Evolutionary conservation across 305 asterid species (phyloP).

Genomic region (Solanum hybrid): DNA sequence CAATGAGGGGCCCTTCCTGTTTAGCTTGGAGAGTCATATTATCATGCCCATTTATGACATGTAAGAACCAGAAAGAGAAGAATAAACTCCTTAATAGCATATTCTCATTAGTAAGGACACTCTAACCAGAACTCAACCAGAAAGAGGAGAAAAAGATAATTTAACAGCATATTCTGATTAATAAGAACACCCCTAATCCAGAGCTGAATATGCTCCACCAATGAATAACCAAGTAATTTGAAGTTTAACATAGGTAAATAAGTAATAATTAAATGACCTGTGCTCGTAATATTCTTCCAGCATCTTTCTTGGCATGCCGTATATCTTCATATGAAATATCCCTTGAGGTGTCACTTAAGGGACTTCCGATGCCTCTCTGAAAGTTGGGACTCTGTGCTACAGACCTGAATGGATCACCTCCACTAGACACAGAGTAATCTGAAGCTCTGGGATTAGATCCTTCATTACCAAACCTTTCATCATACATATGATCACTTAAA

Average conservation of each 20-base stretch:
- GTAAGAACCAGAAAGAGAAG: background rate
- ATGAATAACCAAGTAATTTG: background rate
- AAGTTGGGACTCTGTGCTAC: conserved; percentile 42
- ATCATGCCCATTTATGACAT: background rate
- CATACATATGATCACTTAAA: conserved; percentile 40
- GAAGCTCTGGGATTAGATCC: conserved; percentile 53
- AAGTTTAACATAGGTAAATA: background rate
- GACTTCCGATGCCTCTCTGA: conserved; percentile 53
- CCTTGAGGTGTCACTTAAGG: conserved; percentile 47
- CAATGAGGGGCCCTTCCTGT: background rate
- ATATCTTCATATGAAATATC: conserved; percentile 37
- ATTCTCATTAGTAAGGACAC: background rate
- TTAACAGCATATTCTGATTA: background rate
- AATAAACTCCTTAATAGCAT: background rate
- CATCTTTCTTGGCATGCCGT: conserved; percentile 17
- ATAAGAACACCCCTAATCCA: background rate
- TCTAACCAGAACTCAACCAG: conserved; percentile 2
- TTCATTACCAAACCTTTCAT: conserved; percentile 50
- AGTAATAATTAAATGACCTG: conserved; percentile 36
- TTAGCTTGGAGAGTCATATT: background rate
- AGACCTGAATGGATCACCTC: conserved; percentile 47
- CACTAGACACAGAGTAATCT: conserved; percentile 51
- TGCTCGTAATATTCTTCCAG: conserved; percentile 24
- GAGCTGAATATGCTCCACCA: background rate
- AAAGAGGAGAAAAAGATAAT: background rate